A percentile compares a stretch with the other conserved stretches of the same genome.
phyloP scores from a whole-genome alignment of 179 eudicot species.

The Beta macrorhiza region DNA sequence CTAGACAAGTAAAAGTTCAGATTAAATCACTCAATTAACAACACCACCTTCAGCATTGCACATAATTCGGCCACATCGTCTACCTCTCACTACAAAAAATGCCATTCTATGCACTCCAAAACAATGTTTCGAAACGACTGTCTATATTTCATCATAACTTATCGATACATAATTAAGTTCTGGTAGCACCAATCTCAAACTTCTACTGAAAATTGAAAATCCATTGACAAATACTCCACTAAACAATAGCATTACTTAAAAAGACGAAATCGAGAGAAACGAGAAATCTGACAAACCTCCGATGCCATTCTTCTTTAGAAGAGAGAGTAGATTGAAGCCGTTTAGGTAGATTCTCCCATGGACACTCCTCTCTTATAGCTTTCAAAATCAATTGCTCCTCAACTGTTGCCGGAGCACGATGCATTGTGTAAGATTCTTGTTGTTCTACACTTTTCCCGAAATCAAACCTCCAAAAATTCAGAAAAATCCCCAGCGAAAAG shows the following conservation, averaged over 20 bases:
- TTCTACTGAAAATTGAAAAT: not conserved
- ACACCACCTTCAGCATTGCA: not conserved
- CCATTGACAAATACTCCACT: not conserved
- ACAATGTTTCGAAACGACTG: not conserved
- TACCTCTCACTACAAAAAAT: not conserved
- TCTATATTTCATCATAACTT: not conserved
- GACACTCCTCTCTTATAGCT: slow-evolving; percentile 80
- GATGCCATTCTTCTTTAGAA: slow-evolving; percentile 95
- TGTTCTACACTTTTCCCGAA: no score
- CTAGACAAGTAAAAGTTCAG: not conserved
- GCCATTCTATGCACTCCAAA: not conserved
- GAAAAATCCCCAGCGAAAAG: not conserved
- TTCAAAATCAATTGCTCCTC: slow-evolving; percentile 86
- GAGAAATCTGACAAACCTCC: slow-evolving; percentile 45
- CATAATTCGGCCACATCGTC: not conserved
- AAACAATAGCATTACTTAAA: not conserved
- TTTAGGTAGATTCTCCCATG: slow-evolving; percentile 87
- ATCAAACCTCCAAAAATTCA: not conserved
- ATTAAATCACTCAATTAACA: not conserved
- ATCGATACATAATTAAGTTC: not conserved
- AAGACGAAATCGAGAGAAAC: not conserved
- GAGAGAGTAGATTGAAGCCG: slow-evolving; percentile 73
- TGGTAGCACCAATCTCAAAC: not conserved
- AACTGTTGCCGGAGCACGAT: slow-evolving; percentile 57
- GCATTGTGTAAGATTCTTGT: slow-evolving; percentile 38